These are phyloP conservation scores for Hypoxylon fuscum DNA, from an alignment of 495 filamentous ascomycete genomes.

Conservation along the genomic window DNA sequence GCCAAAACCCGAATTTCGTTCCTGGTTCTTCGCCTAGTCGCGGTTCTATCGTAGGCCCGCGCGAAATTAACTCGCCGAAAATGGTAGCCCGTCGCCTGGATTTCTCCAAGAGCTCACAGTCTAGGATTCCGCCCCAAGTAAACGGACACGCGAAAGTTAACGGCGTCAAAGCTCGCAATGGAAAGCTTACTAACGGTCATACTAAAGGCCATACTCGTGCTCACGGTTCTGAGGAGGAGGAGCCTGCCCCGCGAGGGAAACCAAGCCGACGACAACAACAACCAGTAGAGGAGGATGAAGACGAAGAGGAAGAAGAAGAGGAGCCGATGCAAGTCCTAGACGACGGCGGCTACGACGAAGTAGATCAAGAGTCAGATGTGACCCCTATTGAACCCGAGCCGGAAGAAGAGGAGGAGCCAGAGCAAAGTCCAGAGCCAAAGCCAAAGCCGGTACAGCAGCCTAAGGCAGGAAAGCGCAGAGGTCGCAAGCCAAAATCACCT, in stretches of 20 bases:
- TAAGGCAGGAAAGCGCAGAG: slow-evolving; percentile 39
- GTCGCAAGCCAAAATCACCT: slow-evolving; percentile 42
- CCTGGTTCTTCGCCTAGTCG: slow-evolving; percentile 55
- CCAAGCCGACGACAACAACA: slow-evolving; percentile 15
- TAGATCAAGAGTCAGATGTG: slow-evolving; percentile 8
- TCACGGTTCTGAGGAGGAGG: slow-evolving; percentile 32
- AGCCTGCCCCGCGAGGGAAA: slow-evolving; percentile 21
- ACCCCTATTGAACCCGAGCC: slow-evolving; percentile 29
- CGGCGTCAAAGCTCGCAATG: slow-evolving; percentile 17
- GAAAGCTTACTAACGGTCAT: slow-evolving; percentile 18
- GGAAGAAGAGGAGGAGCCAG: slow-evolving; percentile 35
- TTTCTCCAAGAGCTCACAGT: slow-evolving; percentile 44
- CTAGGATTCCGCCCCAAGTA: slow-evolving; percentile 17
- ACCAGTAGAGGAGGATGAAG: slow-evolving; percentile 36
- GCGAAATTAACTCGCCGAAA: slow-evolving; percentile 30
- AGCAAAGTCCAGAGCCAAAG: slow-evolving; percentile 34
- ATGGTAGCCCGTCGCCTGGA: slow-evolving; percentile 53
- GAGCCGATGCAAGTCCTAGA: slow-evolving; percentile 49
- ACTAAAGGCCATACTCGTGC: slow-evolving; percentile 24
- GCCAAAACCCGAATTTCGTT: slow-evolving; percentile 56
- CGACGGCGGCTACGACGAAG: slow-evolving; percentile 40
- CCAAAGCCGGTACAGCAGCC: slow-evolving; percentile 25
- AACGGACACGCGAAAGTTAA: slow-evolving; percentile 41
- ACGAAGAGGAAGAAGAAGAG: slow-evolving; percentile 43
- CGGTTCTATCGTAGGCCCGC: slow-evolving; percentile 40